phyloP scores from a whole-genome alignment of 306 rosid genomes.

The Quercus bicolor region DNA sequence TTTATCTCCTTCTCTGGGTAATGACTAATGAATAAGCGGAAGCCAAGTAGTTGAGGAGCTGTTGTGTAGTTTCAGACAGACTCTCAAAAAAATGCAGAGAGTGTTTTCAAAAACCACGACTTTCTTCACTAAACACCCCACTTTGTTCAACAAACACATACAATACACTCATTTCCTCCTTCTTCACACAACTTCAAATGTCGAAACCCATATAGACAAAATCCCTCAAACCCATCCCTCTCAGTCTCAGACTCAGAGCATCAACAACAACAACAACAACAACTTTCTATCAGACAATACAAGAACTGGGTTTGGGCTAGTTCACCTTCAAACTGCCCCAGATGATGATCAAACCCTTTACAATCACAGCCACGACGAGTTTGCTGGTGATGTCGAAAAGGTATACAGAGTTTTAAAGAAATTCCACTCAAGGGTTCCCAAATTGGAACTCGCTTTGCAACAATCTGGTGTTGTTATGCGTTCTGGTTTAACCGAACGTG shows the following conservation, averaged over 20 bases:
- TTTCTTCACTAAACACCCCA: slow-evolving; percentile 18
- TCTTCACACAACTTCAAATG: slow-evolving; percentile 14
- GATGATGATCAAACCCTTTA: background rate
- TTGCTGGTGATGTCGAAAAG: slow-evolving; percentile 68
- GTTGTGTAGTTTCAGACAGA: background rate
- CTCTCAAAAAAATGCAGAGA: slow-evolving; percentile 35
- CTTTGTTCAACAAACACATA: slow-evolving; percentile 18
- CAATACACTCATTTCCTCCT: background rate
- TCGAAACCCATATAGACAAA: slow-evolving; percentile 23
- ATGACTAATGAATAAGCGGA: too few species aligned
- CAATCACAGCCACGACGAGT: slow-evolving; percentile 43
- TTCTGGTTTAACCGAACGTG: slow-evolving; percentile 67
- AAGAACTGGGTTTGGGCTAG: slow-evolving; percentile 36
- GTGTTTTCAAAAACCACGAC: slow-evolving; percentile 16
- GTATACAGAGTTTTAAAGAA: slow-evolving; percentile 61
- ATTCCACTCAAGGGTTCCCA: slow-evolving; percentile 74
- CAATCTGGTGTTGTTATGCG: slow-evolving; percentile 70
- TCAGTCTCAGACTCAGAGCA: background rate
- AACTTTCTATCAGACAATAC: background rate
- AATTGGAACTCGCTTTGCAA: slow-evolving; percentile 71
- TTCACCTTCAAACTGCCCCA: slow-evolving; percentile 30
- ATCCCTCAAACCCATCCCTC: slow-evolving; percentile 14
- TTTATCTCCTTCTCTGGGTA: too few species aligned
- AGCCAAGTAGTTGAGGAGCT: too few species aligned
- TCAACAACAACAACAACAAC: background rate